Base-by-base conservation (phyloP, 345 rosid species). In the Zanthoxylum bungeanum region DNA sequence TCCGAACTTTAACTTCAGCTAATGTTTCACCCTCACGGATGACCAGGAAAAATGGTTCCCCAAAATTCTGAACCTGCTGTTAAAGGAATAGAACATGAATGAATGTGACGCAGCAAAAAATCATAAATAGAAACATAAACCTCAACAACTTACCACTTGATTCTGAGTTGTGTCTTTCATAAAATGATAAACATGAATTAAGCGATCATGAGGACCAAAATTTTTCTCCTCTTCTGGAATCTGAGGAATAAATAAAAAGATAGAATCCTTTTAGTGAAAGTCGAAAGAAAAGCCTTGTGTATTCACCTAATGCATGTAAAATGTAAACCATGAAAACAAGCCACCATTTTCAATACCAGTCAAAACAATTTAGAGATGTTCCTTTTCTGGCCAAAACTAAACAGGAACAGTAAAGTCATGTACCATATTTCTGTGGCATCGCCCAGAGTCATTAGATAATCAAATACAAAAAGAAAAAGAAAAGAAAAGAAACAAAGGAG, bases 31-130 rank as follows among this genome's bases (percentile, higher is more conserved):
- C 94, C 79, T 91, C 98, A 77, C 69, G 99, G 74, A 96, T 84
- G 50, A 93, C 96, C 83, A 91, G 82, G 90, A 96, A 88, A 78
- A 96, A 96, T 9, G 99, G 99, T 75, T 93, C 97, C 19, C 99
- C 99, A 73, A 96, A 96, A 81, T 93, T 96, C 75, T 85, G 90
- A 63, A 93, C 85, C 89, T 86, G 93, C 98, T 96, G 84, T 69
- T 51, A 22, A 19, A 58, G 40, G 22, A 77, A 79, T 6, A 64
- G 51, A 42, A 42, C 33, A 31, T 28, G 30, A 46, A 47, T 49
- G n/a, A 66, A 4, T 5, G 1, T 1, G 22, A 3, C 49, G 24
- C 28, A 4, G 28, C n/a, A 19, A 66, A 47, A 60, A 37, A 33
- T 42, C 53, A 66, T 3, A 21, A 33, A 21, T 4, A 22, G n/a